A percentile compares a stretch with the other conserved stretches of the same genome.
Conservation (phyloP, 257 asterid genomes). For the Scutellaria galericulata region DNA sequence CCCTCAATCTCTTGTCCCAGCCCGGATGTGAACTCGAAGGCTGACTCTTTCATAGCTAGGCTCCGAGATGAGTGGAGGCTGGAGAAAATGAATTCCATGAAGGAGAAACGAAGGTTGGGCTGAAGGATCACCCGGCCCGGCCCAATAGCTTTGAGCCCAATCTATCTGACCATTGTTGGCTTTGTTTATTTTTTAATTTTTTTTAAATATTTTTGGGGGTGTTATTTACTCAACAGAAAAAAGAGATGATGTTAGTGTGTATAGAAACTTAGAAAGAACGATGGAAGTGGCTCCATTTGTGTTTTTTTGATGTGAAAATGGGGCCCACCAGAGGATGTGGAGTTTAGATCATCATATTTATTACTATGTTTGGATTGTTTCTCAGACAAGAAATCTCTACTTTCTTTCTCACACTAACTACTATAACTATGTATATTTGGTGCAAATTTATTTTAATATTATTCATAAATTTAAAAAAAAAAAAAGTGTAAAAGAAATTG, state of each 20-base stretch:
- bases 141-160: background rate
- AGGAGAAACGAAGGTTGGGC: conserved; percentile 43
- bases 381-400: no score
- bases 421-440: no score
- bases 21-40: conserved; percentile 86
- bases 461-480: no score
- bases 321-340: conserved; percentile 5
- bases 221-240: background rate
- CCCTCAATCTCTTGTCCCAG: conserved; percentile 77
- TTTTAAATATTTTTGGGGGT: background rate
- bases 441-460: no score
- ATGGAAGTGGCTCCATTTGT: conserved; percentile 38
- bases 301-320: conserved; percentile 40
- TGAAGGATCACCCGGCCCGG: conserved; percentile 33
- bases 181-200: background rate
- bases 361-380: conserved; percentile 33
- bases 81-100: conserved; percentile 71
- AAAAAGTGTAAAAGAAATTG: no score
- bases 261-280: conserved; percentile 25
- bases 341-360: background rate
- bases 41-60: conserved; percentile 78
- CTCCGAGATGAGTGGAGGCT: conserved; percentile 76
- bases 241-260: conserved; percentile 24
- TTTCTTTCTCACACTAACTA: no score
- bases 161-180: conserved; percentile 21